Percentiles rank a stretch among this genome's conserved stretches.
Evolutionary conservation across 192 early-diverging fungal species (phyloP).

Genomic region (Kickxella alabastrina): DNA sequence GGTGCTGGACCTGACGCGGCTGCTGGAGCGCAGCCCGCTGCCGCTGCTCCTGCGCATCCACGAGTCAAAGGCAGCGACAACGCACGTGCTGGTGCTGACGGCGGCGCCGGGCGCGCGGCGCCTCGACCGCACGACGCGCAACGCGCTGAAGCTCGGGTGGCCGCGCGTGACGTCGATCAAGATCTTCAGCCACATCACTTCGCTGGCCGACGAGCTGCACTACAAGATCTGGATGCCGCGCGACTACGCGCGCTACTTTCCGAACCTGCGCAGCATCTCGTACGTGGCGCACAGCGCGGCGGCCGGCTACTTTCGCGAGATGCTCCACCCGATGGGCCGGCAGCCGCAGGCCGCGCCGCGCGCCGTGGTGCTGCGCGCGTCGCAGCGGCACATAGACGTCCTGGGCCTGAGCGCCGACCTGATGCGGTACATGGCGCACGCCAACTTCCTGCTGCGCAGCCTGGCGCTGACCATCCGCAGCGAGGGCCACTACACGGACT

Average conservation of each 20-base stretch:
- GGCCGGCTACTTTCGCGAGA: slow-evolving; percentile 47
- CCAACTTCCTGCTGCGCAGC: slow-evolving; percentile 48
- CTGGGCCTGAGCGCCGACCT: slow-evolving; percentile 44
- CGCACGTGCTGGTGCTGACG: slow-evolving; percentile 39
- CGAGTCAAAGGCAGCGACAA: slow-evolving; percentile 46
- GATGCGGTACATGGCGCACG: slow-evolving; percentile 53
- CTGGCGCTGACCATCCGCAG: slow-evolving; percentile 35
- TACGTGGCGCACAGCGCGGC: slow-evolving; percentile 34
- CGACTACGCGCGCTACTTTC: slow-evolving; percentile 49
- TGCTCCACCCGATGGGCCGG: slow-evolving; percentile 48
- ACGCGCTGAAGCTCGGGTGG: slow-evolving; percentile 50
- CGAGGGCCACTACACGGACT: slow-evolving; percentile 43
- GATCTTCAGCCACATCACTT: slow-evolving; percentile 31
- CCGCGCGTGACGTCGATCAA: slow-evolving; percentile 43
- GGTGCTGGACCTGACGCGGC: slow-evolving; percentile 40
- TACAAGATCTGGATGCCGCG: slow-evolving; percentile 53
- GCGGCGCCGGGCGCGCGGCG: slow-evolving; percentile 27
- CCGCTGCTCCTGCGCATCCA: slow-evolving; percentile 46
- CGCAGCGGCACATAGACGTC: slow-evolving; percentile 46
- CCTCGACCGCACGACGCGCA: slow-evolving; percentile 33
- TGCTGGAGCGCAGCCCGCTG: slow-evolving; percentile 37
- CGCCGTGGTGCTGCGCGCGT: slow-evolving; percentile 39
- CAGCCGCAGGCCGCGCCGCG: slow-evolving; percentile 23
- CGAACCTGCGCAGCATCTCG: slow-evolving; percentile 36
- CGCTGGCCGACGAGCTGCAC: slow-evolving; percentile 40